These are phyloP conservation scores for Micractinium conductrix DNA, from an alignment of 139 green algal genomes.

Conservation along the genomic window DNA sequence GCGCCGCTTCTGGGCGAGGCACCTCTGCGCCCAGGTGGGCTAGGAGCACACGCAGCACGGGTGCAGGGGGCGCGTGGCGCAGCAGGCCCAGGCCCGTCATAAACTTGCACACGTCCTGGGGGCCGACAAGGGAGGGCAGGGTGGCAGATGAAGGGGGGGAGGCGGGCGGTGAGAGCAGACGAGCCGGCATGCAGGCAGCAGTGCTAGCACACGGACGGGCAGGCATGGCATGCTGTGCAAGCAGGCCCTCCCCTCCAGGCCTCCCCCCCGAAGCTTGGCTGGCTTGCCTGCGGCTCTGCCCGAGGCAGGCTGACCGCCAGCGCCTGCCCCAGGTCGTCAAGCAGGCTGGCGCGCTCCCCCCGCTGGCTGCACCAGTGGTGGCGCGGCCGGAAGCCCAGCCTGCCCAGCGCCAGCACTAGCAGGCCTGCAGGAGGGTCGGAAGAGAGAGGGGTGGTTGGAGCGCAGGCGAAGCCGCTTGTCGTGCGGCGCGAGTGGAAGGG, in stretches of 20 bases:
- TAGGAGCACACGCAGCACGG: neutral
- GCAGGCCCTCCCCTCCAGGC: neutral
- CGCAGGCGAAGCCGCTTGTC: too few relatives aligned
- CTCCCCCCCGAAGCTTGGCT: neutral
- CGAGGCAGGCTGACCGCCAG: neutral
- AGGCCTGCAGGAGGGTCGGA: too few relatives aligned
- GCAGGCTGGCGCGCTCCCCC: neutral
- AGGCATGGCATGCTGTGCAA: neutral
- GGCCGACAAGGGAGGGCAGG: neutral
- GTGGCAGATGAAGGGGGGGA: too few relatives aligned
- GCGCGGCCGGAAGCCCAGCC: slow-evolving; percentile 12
- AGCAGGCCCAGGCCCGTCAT: slow-evolving; percentile 6
- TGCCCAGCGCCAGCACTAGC: neutral
- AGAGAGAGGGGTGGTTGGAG: too few relatives aligned
- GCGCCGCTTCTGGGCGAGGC: too few relatives aligned
- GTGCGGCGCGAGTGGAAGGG: too few relatives aligned
- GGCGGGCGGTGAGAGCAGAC: neutral
- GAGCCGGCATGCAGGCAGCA: too few relatives aligned
- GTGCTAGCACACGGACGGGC: too few relatives aligned
- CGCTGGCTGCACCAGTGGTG: neutral
- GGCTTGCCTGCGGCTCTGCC: slow-evolving; percentile 7
- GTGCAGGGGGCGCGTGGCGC: neutral
- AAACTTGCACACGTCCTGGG: slow-evolving; percentile 1
- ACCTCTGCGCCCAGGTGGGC: neutral
- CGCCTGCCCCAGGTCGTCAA: neutral